Evolutionary conservation across 2,329 filamentous ascomycete genomes (phyloP), one percentile per base, ranked within the genome.

Genomic region (Pseudogymnoascus sp.): DNA sequence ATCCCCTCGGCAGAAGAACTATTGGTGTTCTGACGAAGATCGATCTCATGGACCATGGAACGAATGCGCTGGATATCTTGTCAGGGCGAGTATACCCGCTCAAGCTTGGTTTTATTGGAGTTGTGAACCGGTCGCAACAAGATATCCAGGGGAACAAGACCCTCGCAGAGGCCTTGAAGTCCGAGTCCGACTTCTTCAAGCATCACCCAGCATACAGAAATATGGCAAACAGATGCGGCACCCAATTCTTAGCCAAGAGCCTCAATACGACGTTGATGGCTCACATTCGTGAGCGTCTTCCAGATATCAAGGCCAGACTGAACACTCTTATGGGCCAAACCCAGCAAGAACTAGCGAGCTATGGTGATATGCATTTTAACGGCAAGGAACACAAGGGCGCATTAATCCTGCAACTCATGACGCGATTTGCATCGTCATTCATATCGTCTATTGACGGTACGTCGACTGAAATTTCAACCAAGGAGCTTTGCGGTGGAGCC

Each of bases 321-420:
- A 99, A 99, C 76, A 99, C 95, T 0, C 80, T 99, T 61, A 99
- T 99, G 95, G 95, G 95, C n/a, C 95, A 99, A 77, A 97, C 95
- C 59, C 95, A 99, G 74, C 95, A 99, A 78, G 95, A 99, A 76
- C 83, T 99, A 64, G 95, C 95, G 46, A 96, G 93, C 76, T 99
- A 99, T 73, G 95, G 95, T 38, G 96, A 97, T 74, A 96, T 95
- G 80, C 90, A 96, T 70, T 99, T 99, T 74, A 96, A 90, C 67
- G 95, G 95, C 70, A 96, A 96, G 75, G 95, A 97, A 75, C 95
- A 99, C 74, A 86, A 93, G 60, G 95, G 95, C 34, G 96, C 93
- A 28, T 83, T 99, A 67, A 96, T 99, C 64, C 79, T 99, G 67
- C 93, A 97, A 76, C 85, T 96, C 64, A 99, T 99, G 95, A 99